A percentile compares a stretch with the other conserved stretches of the same genome.
These are phyloP conservation scores for Capronia americana DNA, from an alignment of 2,329 filamentous ascomycete genomes.

Conservation along the genomic window DNA sequence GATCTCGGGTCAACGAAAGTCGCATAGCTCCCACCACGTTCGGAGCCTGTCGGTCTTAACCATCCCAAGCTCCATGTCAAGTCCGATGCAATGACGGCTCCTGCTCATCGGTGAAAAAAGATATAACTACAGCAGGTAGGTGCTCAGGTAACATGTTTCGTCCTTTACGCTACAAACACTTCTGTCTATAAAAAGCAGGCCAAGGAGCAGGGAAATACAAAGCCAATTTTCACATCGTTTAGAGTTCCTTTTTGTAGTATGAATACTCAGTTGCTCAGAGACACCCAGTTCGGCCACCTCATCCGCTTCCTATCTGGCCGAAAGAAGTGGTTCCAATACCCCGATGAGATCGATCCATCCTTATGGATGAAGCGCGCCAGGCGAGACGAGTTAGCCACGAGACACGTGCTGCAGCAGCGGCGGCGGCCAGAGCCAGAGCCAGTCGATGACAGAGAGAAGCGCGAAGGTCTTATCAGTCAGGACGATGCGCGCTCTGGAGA, in stretches of 20 bases:
- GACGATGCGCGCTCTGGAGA: not conserved
- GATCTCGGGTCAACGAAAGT: not conserved
- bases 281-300: constrained; percentile 13
- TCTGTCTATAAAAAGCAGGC: not conserved
- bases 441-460: not conserved
- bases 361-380: not conserved
- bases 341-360: constrained; percentile 17
- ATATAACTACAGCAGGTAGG: not conserved
- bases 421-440: no score
- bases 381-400: not conserved
- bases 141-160: not conserved
- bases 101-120: not conserved
- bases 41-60: not conserved
- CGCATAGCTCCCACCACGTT: not conserved
- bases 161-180: no score
- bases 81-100: not conserved
- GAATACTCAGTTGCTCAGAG: constrained; percentile 2
- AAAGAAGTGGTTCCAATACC: constrained; percentile 11
- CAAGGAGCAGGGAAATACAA: not conserved
- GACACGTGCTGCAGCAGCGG: not conserved
- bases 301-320: constrained; percentile 6
- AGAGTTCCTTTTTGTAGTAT: not conserved
- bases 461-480: not conserved
- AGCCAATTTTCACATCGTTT: not conserved
- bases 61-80: not conserved